Evolutionary conservation across 805 yeast species (phyloP), one percentile per base, ranked within the genome.

Genomic region (Candida verbasci): DNA sequence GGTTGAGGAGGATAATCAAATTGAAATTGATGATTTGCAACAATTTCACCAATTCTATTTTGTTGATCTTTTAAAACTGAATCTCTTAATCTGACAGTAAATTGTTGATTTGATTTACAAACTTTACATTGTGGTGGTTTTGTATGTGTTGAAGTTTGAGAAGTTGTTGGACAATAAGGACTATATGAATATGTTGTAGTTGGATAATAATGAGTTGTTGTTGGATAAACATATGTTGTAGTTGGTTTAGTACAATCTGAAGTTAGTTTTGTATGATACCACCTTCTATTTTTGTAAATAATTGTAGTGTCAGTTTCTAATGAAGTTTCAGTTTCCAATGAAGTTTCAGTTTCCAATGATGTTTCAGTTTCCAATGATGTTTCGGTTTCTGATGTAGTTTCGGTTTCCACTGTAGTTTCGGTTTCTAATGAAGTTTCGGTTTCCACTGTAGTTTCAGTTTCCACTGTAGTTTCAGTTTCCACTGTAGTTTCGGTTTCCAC

Each of bases 51-150:
- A 17, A 16, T 38, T 20, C 24, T 27, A 22, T 29, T 34, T 8
- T 14, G 9, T 24, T 34, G 30, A 28, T 38, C 40, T 14, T 65
- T 71, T 51, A 83, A 67, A 32, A 76, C 52, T 46, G 78, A 61
- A 17, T 53, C 64, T 24, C 65, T 59, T 53, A 83, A 70, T 24
- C 70, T 64, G 4, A 23, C 22, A 4, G 6, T 5, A 11, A 31
- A 24, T 28, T 6, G 34, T 7, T 23, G 21, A 24, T 23, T 22
- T 16, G 28, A 23, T 23, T 23, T 31, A 24, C 34, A 31, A n/a
- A 28, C 21, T 11, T 22, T 24, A 17, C 34, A 31, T 24, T 17
- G 9, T 23, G 34, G 28, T 16, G 8, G 9, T 23, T 15, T 15
- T 3, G 16, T 16, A n/a, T 16, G 9, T n/a, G 27, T 24, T 5